These are phyloP conservation scores for Ambispora gerdemannii DNA, from an alignment of 192 early-diverging fungal species.

Conservation along the genomic window DNA sequence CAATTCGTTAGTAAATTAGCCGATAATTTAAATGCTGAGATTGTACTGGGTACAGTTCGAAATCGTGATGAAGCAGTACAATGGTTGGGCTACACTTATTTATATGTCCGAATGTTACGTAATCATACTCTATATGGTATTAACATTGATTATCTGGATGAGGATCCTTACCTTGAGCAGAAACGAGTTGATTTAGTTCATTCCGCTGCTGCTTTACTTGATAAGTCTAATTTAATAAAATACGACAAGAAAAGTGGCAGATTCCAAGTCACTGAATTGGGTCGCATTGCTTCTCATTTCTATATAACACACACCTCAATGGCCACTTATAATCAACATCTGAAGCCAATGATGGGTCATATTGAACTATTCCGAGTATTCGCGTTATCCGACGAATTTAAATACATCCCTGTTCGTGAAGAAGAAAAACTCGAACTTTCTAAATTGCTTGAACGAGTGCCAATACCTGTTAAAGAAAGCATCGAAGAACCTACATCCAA, in stretches of 20 bases:
- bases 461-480: constrained; percentile 91
- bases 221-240: constrained; percentile 90
- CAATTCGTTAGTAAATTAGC: constrained; percentile 85
- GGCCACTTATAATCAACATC: constrained; percentile 89
- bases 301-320: constrained; percentile 92
- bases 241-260: constrained; percentile 91
- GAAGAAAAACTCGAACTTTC: constrained; percentile 91
- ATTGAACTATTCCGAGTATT: constrained; percentile 91
- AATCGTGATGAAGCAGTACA: constrained; percentile 91
- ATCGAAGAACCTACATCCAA: constrained; percentile 90
- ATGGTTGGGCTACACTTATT: constrained; percentile 94
- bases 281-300: constrained; percentile 94
- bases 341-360: constrained; percentile 85
- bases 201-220: constrained; percentile 78
- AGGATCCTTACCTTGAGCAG: constrained; percentile 77
- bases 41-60: constrained; percentile 88
- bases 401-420: constrained; percentile 88
- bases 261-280: constrained; percentile 87
- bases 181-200: constrained; percentile 90
- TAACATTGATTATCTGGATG: constrained; percentile 60
- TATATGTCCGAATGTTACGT: constrained; percentile 94
- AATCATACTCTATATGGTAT: constrained; percentile 88
- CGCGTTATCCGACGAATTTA: constrained; percentile 89
- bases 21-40: constrained; percentile 95
- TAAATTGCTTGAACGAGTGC: constrained; percentile 88